These are phyloP conservation scores for Candida palmyrensis DNA, from an alignment of 805 yeast species.

Conservation along the genomic window DNA sequence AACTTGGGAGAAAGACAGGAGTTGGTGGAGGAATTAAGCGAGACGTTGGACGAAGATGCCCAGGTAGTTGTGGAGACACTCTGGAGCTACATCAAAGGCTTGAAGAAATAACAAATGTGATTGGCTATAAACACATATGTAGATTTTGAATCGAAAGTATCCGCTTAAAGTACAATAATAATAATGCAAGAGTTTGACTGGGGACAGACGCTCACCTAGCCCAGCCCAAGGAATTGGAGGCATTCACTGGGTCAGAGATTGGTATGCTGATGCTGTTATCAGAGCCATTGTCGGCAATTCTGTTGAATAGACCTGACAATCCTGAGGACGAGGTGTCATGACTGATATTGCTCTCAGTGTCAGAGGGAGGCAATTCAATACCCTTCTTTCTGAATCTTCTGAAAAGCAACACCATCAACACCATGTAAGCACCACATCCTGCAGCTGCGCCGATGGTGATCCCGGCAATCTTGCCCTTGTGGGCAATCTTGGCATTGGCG, in stretches of 20 bases:
- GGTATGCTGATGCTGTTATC: constrained; percentile 17
- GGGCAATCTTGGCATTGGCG: constrained; percentile 9
- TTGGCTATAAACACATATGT: too few species aligned
- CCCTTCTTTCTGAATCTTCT: constrained; percentile 41
- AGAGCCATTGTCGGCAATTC: constrained; percentile 16
- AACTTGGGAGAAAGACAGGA: constrained; percentile 26
- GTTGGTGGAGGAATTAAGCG: constrained; percentile 42
- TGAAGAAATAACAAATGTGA: too few species aligned
- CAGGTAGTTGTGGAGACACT: constrained; percentile 35
- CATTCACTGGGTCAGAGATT: constrained; percentile 66
- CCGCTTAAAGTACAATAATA: too few species aligned
- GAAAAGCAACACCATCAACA: constrained; percentile 51
- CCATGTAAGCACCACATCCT: constrained; percentile 67
- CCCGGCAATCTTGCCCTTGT: constrained; percentile 56
- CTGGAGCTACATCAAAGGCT: constrained; percentile 23
- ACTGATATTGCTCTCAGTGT: constrained; percentile 32
- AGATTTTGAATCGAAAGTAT: too few species aligned
- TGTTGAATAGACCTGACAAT: constrained; percentile 22
- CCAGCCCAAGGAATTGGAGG: constrained; percentile 75
- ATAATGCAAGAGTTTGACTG: too few species aligned
- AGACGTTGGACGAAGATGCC: constrained; percentile 49
- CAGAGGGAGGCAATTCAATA: constrained; percentile 36
- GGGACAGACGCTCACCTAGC: too few species aligned
- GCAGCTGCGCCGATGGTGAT: constrained; percentile 78
- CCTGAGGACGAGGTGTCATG: constrained; percentile 16